Evolutionary conservation across 768 basidiomycete genomes (phyloP), one percentile per base, ranked within the genome.

Genomic region (Tulasnella sp.): DNA sequence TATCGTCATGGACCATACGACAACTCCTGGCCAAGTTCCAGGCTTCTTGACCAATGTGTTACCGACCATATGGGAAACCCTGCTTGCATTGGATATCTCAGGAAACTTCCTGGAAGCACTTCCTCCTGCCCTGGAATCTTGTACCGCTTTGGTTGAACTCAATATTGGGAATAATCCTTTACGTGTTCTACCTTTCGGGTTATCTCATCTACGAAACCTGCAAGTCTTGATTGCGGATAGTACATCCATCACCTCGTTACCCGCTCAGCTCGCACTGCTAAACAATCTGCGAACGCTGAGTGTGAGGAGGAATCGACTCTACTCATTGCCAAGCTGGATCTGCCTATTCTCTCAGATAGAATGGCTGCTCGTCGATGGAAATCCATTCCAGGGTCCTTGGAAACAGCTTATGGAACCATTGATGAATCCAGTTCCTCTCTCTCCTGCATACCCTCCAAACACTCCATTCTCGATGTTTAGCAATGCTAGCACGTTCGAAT

Each of bases 321-420:
- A 84, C 57, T 76, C 83, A 5, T 74, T 98, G 15, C 92, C 95
- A n/a, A 79, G 83, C 56, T 99, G 95, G 93, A 72, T 99, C 40
- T 89, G 88, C 63, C 75, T 88, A 25, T 72, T 99, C n/a, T 75
- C 79, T 16, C 73, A 74, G 27, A 70, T 99, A 41, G 88, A 93
- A 64, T 83, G 81, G 1, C 69, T 99, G 3, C 83, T 82, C 57
- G 78, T 99, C n/a, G 93, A 98, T 56, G 83, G 81, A 15, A 99
- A 99, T 63, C 90, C 92, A 6, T 96, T 99, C 66, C 85, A 87
- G 59, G 86, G 85, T 6, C 86, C 88, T 1, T 95, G 91, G 88
- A 79, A 82, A 61, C 80, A 85, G 28, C 71, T 99, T 47, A 79
- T 95, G 22, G 84, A 83, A 52, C 89, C 91, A 0, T 70, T 96